Evolutionary conservation across 1,284 basidiomycete species (phyloP).

Genomic region (Rhodofomes roseus): DNA sequence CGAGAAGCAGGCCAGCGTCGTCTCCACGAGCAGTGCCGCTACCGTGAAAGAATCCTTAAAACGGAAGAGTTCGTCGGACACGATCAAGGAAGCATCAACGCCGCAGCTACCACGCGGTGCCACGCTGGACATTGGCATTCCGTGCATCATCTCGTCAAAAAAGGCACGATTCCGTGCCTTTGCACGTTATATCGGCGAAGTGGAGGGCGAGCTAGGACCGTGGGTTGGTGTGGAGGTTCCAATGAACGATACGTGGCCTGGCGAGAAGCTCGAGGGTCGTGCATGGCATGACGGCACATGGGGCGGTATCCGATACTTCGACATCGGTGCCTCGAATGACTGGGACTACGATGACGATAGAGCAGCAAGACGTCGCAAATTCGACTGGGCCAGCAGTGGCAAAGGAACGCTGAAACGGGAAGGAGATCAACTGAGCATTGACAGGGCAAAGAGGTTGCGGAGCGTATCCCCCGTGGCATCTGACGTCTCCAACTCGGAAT

Average conservation of each 20-base stretch:
- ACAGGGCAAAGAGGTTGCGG: constrained; percentile 62
- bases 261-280: constrained; percentile 50
- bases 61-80: constrained; percentile 35
- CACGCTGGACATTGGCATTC: constrained; percentile 83
- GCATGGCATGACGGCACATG: constrained; percentile 82
- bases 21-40: constrained; percentile 24
- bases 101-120: constrained; percentile 50
- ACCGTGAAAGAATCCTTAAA: constrained; percentile 28
- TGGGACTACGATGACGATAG: constrained; percentile 55
- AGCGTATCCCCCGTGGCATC: constrained; percentile 69
- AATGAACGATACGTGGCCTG: constrained; percentile 52
- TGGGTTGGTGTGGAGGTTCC: constrained; percentile 94
- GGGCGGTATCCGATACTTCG: constrained; percentile 79
- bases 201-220: constrained; percentile 73
- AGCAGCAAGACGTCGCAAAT: constrained; percentile 43
- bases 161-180: constrained; percentile 82
- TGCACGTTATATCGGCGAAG: constrained; percentile 84
- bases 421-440: constrained; percentile 58
- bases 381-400: constrained; percentile 33
- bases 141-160: constrained; percentile 85
- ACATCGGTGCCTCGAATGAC: constrained; percentile 55
- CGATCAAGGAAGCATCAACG: constrained; percentile 28
- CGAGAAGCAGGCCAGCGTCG: constrained; percentile 28
- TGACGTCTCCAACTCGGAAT: constrained; percentile 58
- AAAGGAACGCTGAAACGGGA: constrained; percentile 54